Evolutionary conservation across 2,329 filamentous ascomycete species (phyloP), one percentile per base, ranked within the genome.

Genomic region (Aspergillus sp.): DNA sequence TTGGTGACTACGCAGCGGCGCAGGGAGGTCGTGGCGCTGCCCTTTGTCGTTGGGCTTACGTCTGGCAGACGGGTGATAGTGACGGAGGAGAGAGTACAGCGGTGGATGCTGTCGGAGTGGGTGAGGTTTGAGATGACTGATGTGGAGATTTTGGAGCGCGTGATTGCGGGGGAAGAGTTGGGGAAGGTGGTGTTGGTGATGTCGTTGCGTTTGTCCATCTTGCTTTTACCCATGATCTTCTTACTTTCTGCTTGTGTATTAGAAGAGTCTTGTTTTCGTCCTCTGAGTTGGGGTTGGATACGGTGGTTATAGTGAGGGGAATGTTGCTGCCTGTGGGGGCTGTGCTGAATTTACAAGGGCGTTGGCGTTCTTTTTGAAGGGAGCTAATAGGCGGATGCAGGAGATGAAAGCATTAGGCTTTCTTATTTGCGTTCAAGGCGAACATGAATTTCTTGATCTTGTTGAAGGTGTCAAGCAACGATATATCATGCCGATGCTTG

Each of bases 1-100:
- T 66, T 54, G 28, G 49, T 45, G 41, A 71, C 43, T 7, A 57
- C 64, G 54, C 66, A 64, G 50, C 65, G 64, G 9, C 46, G 63
- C 17, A 73, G 62, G 28, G 53, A 63, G 28, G 53, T 61, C 3
- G 53, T 64, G 4, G 28, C 31, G 38, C 34, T 47, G 15, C 8
- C 34, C 34, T 41, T 41, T 15, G 9, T 15, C 34, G 34, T 11
- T 11, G 34, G 11, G 34, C 34, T 15, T 15, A 11, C 46, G 9
- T 22, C 15, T 11, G 48, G 30, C 9, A 19, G 15, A n/a, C 55
- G 55, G 22, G 49, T 50, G 25, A 68, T 50, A n/a, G 41, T 58
- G n/a, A 59, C 53, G 7, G 34, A 41, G 45, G 47, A 31, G 31
- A 66, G 38, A 7, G 47, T 34, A 48, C 60, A 61, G 53, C 58